Conservation (phyloP, 2,329 filamentous ascomycete genomes). For the Claviceps monticola region DNA sequence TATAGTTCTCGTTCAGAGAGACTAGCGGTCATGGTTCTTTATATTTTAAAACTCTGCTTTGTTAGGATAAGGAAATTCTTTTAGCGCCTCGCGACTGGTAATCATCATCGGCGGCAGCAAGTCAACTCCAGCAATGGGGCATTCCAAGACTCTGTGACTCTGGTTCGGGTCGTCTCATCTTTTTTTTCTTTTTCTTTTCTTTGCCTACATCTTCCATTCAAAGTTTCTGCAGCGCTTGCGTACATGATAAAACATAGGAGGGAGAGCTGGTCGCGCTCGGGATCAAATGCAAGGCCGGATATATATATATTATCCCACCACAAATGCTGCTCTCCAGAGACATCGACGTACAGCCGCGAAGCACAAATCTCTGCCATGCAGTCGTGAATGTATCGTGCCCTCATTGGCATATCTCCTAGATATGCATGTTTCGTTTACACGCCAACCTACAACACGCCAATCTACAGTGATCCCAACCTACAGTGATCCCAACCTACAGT, state of each 20-base stretch:
- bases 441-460: neutral
- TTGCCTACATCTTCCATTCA: neutral
- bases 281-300: neutral
- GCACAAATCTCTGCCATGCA: too few relatives aligned
- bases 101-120: too few relatives aligned
- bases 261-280: neutral
- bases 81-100: neutral
- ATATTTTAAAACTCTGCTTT: neutral
- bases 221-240: neutral
- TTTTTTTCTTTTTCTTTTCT: neutral
- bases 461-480: neutral
- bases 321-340: too few relatives aligned
- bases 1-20: neutral
- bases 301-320: neutral
- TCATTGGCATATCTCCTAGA: too few relatives aligned
- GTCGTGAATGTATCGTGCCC: too few relatives aligned
- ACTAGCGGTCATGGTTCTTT: neutral
- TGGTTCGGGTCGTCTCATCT: too few relatives aligned
- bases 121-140: too few relatives aligned
- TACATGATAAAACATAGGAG: neutral
- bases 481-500: neutral
- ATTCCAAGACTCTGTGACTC: too few relatives aligned
- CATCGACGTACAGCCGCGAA: too few relatives aligned
- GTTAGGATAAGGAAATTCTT: neutral
- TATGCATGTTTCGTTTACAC: neutral